phyloP scores from a whole-genome alignment of 257 asterid species.

The Solanum chilense region DNA sequence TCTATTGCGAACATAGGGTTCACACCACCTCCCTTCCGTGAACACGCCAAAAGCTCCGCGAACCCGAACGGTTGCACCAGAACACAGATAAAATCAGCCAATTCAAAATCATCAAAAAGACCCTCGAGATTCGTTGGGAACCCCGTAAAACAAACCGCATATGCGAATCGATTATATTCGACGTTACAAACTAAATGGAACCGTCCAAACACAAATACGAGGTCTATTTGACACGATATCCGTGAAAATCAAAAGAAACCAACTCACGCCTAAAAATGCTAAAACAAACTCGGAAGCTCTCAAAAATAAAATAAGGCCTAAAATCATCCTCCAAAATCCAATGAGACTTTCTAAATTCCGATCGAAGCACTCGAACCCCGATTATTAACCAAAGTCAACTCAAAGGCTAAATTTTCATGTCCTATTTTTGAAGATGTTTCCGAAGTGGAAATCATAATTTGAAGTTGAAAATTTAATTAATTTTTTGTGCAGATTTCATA shows the following conservation, averaged over 20 bases:
- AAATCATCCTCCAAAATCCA: background rate
- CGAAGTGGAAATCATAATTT: background rate
- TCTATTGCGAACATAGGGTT: background rate
- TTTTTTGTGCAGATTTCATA: background rate
- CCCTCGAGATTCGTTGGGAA: background rate
- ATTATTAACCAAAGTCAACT: background rate
- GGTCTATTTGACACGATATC: background rate
- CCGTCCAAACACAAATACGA: accelerated
- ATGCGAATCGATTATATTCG: background rate
- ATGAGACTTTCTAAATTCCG: background rate
- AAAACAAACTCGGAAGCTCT: background rate
- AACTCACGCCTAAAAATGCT: background rate
- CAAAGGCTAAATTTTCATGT: background rate
- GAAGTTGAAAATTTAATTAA: background rate
- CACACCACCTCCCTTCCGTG: background rate
- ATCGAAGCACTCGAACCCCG: background rate
- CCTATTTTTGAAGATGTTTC: background rate
- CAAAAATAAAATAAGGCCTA: background rate
- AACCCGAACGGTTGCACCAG: background rate
- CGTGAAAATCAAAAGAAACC: background rate
- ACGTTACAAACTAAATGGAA: too few species aligned
- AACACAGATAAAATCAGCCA: background rate
- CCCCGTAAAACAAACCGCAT: background rate
- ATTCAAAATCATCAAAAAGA: background rate
- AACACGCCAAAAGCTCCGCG: background rate